Percentiles rank a stretch among this genome's conserved stretches.
Conservation (phyloP, 371 early-diverging fungal genomes). For the Mortierella polycephala region DNA sequence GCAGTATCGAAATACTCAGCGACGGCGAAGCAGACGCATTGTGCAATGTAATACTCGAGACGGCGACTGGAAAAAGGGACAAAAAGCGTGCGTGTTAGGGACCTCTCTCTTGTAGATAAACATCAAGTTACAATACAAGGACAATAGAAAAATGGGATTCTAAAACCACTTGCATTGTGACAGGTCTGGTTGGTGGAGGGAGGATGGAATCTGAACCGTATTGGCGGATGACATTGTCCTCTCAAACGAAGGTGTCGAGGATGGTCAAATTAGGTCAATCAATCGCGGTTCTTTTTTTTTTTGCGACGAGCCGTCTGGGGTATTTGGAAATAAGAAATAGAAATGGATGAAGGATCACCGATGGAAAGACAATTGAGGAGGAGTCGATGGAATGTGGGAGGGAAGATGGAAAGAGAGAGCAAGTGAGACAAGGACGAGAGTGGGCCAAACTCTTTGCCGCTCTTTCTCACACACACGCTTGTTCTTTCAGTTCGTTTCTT, state of each 20-base stretch:
- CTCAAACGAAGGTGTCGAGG: background rate
- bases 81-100: slow-evolving; percentile 15
- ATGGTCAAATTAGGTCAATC: no score
- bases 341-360: no score
- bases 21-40: slow-evolving; percentile 43
- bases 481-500: no score
- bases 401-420: no score
- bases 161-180: slow-evolving; percentile 31
- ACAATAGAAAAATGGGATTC: background rate
- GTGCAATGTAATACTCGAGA: slow-evolving; percentile 37
- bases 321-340: no score
- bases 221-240: slow-evolving; percentile 19
- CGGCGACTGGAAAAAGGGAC: slow-evolving; percentile 23
- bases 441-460: no score
- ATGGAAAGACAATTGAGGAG: no score
- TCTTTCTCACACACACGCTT: no score
- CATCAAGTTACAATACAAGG: background rate
- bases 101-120: background rate
- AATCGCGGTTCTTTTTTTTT: no score
- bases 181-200: slow-evolving; percentile 27
- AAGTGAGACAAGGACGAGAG: no score
- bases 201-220: slow-evolving; percentile 25
- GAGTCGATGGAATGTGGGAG: no score
- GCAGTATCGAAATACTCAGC: slow-evolving; percentile 21
- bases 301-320: no score